Percentiles rank a stretch among this genome's conserved stretches.
phyloP scores from a whole-genome alignment of 2,329 filamentous ascomycete species.

The Lasiodiplodia sp. region DNA sequence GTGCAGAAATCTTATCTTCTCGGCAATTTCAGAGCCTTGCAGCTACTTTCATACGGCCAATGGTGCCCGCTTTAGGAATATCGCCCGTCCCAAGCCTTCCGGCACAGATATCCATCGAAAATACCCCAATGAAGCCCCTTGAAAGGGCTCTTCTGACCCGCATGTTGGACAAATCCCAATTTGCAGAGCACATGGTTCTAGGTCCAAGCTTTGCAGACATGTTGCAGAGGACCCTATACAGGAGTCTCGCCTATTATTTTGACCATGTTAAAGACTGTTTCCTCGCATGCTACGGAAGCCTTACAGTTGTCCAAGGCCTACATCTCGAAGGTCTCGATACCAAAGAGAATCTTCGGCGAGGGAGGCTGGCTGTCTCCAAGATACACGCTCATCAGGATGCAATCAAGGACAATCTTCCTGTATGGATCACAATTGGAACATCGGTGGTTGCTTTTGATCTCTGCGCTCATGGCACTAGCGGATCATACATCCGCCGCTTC shows the following conservation, averaged over 20 bases:
- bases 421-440: neutral
- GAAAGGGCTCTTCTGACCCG: neutral
- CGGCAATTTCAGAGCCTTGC: neutral
- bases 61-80: neutral
- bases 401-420: neutral
- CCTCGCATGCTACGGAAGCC: neutral
- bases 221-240: neutral
- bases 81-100: neutral
- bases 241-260: neutral
- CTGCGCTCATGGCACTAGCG: neutral
- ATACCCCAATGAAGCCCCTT: neutral
- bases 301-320: neutral
- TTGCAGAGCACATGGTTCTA: neutral
- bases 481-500: neutral
- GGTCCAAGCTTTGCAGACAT: neutral
- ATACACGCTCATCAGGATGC: neutral
- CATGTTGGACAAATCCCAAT: neutral
- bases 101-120: neutral
- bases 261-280: neutral
- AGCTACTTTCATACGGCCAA: neutral
- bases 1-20: neutral
- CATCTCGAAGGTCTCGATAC: neutral
- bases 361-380: neutral
- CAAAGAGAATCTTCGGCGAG: neutral
- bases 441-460: neutral